Evolutionary conservation across 208 protist genomes (phyloP).

Genomic region (Naegleria lovaniensis): DNA sequence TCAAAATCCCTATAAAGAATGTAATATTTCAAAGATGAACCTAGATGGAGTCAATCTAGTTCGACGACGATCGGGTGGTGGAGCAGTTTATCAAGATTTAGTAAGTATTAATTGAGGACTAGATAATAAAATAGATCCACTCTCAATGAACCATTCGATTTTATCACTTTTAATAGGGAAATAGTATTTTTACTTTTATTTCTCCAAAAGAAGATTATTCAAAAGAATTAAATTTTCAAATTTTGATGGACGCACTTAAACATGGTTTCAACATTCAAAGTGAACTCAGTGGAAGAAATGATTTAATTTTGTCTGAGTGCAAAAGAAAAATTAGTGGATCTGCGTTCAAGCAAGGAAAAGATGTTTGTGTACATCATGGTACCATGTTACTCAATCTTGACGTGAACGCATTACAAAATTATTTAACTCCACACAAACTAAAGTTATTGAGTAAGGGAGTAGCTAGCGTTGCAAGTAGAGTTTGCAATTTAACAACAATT

Average conservation of each 20-base stretch:
- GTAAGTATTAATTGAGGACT: not conserved
- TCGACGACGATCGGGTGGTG: conserved; percentile 38
- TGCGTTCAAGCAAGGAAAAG: conserved; percentile 27
- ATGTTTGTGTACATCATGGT: conserved; percentile 38
- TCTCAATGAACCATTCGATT: not conserved
- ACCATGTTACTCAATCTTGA: conserved; percentile 40
- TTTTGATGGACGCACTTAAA: conserved; percentile 12
- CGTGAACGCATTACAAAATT: not conserved
- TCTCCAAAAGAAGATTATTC: not conserved
- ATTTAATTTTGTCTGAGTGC: conserved; percentile 23
- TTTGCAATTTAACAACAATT: not conserved
- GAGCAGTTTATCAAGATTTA: conserved; percentile 44
- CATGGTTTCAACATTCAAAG: conserved; percentile 1
- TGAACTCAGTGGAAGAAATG: conserved; percentile 38
- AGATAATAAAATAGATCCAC: not conserved
- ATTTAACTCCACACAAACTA: conserved; percentile 27
- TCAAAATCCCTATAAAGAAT: conserved; percentile 44
- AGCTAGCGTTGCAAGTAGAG: not conserved
- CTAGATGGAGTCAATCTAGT: conserved; percentile 34
- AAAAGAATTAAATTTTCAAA: conserved; percentile 32
- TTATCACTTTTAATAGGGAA: not conserved
- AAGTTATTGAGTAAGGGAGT: conserved; percentile 36
- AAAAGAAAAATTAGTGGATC: conserved; percentile 34
- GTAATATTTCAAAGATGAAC: conserved; percentile 33
- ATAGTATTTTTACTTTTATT: conserved; percentile 22